phyloP scores from a whole-genome alignment of 2,329 filamentous ascomycete genomes.

The Diatrype stigma region DNA sequence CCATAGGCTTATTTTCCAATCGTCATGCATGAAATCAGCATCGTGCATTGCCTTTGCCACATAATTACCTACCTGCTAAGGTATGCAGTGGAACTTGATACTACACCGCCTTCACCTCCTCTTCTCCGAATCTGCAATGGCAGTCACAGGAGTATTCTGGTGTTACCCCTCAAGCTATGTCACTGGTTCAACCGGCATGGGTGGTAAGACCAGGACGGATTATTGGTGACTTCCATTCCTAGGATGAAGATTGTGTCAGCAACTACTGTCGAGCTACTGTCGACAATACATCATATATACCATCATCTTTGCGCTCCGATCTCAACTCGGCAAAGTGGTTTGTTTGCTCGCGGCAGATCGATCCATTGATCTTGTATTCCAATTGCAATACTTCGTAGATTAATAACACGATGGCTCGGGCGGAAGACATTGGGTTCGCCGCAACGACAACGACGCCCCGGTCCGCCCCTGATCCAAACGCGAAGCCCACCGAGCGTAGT shows the following conservation, averaged over 20 bases:
- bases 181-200: not conserved
- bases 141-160: not conserved
- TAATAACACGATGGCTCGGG: not conserved
- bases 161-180: not conserved
- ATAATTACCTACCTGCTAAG: no score
- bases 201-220: not conserved
- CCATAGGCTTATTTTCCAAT: no score
- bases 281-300: no score
- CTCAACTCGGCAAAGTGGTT: no score
- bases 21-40: no score
- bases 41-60: no score
- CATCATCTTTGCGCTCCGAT: not conserved
- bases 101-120: no score
- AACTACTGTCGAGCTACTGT: not conserved
- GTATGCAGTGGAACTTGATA: no score
- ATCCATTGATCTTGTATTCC: not conserved
- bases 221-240: not conserved
- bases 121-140: no score
- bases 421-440: not conserved
- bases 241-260: not conserved
- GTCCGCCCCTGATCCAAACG: not conserved
- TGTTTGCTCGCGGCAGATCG: not conserved
- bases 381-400: no score
- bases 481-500: not conserved
- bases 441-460: not conserved